Evolutionary conservation across 1,139 yeast genomes (phyloP).

Genomic region (Suhomyces taliae): DNA sequence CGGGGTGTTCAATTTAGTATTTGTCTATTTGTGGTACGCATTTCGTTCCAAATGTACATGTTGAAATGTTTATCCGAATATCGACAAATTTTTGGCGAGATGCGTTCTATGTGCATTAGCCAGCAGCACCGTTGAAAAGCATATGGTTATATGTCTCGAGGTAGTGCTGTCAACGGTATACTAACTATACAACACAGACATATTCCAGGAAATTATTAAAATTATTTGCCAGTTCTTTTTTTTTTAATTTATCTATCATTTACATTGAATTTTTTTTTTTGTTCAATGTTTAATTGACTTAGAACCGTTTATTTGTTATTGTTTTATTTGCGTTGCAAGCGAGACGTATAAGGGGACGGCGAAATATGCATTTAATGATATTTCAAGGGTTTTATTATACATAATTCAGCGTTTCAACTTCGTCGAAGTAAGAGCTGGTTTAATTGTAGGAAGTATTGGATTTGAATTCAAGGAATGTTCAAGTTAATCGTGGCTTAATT

Average conservation of each 20-base stretch:
- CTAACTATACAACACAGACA: background rate
- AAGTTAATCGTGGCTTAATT: background rate
- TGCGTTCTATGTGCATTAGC: background rate
- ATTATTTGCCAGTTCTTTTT: background rate
- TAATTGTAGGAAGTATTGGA: background rate
- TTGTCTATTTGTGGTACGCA: too few species aligned
- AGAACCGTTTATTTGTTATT: too few species aligned
- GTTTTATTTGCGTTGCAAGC: background rate
- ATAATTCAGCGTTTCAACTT: too few species aligned
- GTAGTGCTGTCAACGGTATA: background rate
- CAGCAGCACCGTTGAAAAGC: background rate
- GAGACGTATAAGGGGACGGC: background rate
- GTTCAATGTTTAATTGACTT: too few species aligned
- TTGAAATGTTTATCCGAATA: background rate
- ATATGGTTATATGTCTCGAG: background rate
- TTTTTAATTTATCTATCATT: too few species aligned
- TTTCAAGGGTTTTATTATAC: background rate
- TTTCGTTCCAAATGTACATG: too few species aligned
- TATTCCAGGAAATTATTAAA: background rate
- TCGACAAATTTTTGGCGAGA: background rate
- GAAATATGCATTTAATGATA: background rate
- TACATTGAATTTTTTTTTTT: too few species aligned
- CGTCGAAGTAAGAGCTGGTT: too few species aligned
- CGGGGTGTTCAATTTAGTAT: too few species aligned
- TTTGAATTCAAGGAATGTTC: background rate